Percentiles rank a stretch among this genome's conserved stretches.
Evolutionary conservation across 345 rosid genomes (phyloP).

Genomic region (Populus euphratica): DNA sequence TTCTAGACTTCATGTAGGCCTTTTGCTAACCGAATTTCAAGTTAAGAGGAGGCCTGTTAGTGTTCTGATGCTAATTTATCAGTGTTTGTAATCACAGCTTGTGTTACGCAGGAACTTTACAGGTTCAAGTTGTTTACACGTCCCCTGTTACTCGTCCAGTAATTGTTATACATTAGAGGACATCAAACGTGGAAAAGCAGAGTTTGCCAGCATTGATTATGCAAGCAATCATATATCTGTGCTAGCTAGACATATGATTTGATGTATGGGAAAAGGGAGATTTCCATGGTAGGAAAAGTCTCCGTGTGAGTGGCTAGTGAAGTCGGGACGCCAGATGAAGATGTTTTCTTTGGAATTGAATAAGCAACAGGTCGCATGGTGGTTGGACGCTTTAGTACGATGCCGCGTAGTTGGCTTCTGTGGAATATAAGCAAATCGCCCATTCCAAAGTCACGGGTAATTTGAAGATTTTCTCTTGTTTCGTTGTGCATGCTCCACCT

Average conservation of each 20-base stretch:
- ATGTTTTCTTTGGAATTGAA: not conserved
- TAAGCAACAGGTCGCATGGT: not conserved
- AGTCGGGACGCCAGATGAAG: not conserved
- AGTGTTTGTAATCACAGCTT: not conserved
- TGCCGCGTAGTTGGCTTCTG: not conserved
- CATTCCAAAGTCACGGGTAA: not conserved
- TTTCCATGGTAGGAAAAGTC: not conserved
- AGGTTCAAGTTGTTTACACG: slow-evolving; percentile 1
- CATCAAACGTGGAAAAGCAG: not conserved
- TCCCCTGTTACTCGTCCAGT: not conserved
- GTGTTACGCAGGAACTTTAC: not conserved
- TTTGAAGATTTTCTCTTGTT: not conserved
- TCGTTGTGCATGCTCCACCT: not conserved
- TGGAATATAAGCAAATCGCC: not conserved
- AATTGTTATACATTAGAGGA: not conserved
- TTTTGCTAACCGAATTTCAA: not conserved
- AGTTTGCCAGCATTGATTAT: slow-evolving; percentile 20
- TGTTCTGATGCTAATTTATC: not conserved
- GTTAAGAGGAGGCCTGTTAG: not conserved
- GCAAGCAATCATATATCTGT: not conserved
- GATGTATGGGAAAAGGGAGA: not conserved
- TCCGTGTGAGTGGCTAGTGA: not conserved
- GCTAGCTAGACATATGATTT: not conserved
- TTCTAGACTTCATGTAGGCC: not conserved
- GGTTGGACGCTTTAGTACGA: not conserved